These are phyloP conservation scores for Pisolithus tinctorius DNA, from an alignment of 768 basidiomycete species.

Conservation along the genomic window DNA sequence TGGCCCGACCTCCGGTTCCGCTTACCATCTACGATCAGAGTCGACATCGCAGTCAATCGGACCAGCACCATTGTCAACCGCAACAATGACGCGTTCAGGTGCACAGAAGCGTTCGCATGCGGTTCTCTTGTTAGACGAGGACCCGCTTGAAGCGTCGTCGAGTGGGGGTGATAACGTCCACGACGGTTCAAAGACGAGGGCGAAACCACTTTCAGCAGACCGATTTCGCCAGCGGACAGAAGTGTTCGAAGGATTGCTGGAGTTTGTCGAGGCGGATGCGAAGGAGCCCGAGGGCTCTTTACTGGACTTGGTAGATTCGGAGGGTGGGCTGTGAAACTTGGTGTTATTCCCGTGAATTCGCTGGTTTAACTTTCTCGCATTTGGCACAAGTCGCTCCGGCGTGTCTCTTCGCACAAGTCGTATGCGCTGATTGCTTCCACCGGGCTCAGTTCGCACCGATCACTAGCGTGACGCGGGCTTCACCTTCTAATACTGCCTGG, in stretches of 20 bases:
- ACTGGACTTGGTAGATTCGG: constrained; percentile 51
- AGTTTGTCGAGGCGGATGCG: constrained; percentile 52
- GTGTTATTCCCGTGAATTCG: too few species aligned
- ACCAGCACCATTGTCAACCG: background rate
- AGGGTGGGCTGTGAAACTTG: constrained; percentile 17
- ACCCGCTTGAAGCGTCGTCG: constrained; percentile 17
- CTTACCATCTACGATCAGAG: background rate
- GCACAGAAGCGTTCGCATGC: constrained; percentile 17
- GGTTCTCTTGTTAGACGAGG: constrained; percentile 22
- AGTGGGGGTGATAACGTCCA: constrained; percentile 17
- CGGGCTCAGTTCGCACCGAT: too few species aligned
- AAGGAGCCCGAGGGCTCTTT: constrained; percentile 64
- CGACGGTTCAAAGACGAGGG: constrained; percentile 1
- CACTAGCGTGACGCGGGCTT: too few species aligned
- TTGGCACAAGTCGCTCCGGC: background rate
- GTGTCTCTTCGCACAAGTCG: background rate
- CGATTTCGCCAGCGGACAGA: constrained; percentile 60
- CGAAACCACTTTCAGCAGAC: constrained; percentile 33
- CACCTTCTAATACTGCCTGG: too few species aligned
- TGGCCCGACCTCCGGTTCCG: too few species aligned
- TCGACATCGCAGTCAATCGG: background rate
- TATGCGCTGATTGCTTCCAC: too few species aligned
- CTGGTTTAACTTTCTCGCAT: background rate
- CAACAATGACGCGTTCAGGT: background rate
- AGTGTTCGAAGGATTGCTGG: constrained; percentile 62